Base-by-base conservation (phyloP, 805 yeast genomes). In the Ogataea salicorniae region DNA sequence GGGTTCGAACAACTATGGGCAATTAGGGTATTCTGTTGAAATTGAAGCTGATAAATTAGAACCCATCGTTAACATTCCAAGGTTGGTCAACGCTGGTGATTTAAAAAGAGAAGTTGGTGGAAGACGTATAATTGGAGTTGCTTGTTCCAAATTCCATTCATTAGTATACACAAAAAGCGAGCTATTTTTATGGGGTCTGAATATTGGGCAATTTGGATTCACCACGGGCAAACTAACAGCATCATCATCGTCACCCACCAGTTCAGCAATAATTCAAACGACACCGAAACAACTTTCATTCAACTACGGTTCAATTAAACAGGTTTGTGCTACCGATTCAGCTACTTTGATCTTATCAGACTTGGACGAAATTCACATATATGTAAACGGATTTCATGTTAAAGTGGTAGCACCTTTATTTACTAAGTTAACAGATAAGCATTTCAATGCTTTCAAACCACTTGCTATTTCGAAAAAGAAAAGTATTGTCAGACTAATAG, bases 141-240 rank as follows among this genome's bases (percentile, higher is more conserved):
- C 82, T 1, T 81, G 85, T 17, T 86, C 95, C 3, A 80, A 75
- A 41, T 72, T 83, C 13, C 95, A 87, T 60, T 80, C 92, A 4
- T 73, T 82, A 17, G 86, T 78, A 0, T 83, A 72, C 50, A 68
- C 81, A 0, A 69, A 67, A 6, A 61, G 68, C 39, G 77, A 75
- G 9, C 53, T 84, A 1, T 77, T 68, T 50, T 63, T 79, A 36
- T 88, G 96, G 95, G 96, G 96, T 2, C 66, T 83, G 35, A 86
- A 88, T 59, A 67, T 80, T 34, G 96, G 96, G 0, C 96, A 88
- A 62, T 79, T 88, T 82, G 92, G 92, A 3, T 69, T 77, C 43
- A 56, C 69, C 6, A n/a, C 34, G 5, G 20, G 39, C 8, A 33
- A 43, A 11, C 15, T 18, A 16, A 48, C 37, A 9, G 45, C 66